Evolutionary conservation across 805 yeast species (phyloP).

Genomic region (Komagataella pastoris): DNA sequence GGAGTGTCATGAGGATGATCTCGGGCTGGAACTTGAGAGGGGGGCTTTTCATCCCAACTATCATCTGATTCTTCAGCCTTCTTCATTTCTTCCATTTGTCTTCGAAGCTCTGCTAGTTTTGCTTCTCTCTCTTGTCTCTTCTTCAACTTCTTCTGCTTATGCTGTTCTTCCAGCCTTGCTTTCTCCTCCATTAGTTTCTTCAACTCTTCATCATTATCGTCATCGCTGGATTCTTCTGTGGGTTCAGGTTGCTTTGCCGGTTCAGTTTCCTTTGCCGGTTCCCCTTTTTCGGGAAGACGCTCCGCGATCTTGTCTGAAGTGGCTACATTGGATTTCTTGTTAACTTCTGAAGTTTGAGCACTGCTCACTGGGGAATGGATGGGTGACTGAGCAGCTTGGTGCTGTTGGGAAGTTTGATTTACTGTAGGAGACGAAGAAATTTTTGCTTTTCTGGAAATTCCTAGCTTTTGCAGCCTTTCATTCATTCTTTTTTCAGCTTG

Average conservation of each 20-base stretch:
- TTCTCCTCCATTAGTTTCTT: conserved; percentile 32
- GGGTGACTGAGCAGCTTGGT: conserved; percentile 4
- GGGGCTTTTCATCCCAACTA: conserved; percentile 4
- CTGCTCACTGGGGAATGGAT: conserved; percentile 6
- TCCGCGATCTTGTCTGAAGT: conserved; percentile 2
- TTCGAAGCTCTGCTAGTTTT: conserved; percentile 40
- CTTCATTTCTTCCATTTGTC: conserved; percentile 43
- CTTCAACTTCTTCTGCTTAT: conserved; percentile 23
- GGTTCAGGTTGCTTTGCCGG: conserved; percentile 2
- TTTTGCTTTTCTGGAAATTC: conserved; percentile 34
- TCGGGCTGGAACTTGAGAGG: neutral
- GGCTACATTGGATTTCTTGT: conserved; percentile 1
- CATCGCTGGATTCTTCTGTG: conserved; percentile 9
- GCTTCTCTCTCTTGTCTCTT: conserved; percentile 49
- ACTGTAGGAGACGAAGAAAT: conserved; percentile 3
- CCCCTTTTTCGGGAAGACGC: conserved; percentile 1
- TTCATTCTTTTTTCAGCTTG: conserved; percentile 76
- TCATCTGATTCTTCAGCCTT: conserved; percentile 23
- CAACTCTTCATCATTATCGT: conserved; percentile 29
- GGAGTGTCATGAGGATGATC: conserved; percentile 2
- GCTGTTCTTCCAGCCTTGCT: conserved; percentile 27
- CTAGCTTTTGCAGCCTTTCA: conserved; percentile 71
- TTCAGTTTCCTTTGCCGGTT: conserved; percentile 3
- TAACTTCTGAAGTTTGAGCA: neutral
- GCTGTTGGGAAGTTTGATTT: neutral